These are phyloP conservation scores for Cytospora piceicola DNA, from an alignment of 2,329 filamentous ascomycete species.

Conservation along the genomic window DNA sequence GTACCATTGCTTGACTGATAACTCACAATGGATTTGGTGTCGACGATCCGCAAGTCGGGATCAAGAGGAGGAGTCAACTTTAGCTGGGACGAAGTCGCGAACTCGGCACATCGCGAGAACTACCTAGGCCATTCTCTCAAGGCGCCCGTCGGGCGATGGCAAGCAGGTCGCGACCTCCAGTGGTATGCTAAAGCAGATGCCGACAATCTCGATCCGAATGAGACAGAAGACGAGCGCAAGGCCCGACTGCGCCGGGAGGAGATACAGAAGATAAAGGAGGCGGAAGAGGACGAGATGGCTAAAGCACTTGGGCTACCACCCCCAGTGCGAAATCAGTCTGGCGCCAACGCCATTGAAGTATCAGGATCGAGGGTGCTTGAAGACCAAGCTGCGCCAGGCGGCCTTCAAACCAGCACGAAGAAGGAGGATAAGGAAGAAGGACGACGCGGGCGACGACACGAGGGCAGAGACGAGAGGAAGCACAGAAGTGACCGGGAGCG, in stretches of 20 bases:
- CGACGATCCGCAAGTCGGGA: constrained; percentile 86
- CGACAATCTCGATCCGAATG: constrained; percentile 51
- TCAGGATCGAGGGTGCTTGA: constrained; percentile 45
- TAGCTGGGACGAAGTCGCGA: constrained; percentile 93
- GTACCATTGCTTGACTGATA: not conserved
- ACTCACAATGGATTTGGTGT: constrained; percentile 81
- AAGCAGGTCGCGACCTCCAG: constrained; percentile 70
- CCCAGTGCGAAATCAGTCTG: constrained; percentile 60
- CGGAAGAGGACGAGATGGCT: constrained; percentile 89
- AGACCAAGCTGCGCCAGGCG: constrained; percentile 38
- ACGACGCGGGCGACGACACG: constrained; percentile 27
- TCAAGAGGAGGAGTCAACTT: constrained; percentile 94
- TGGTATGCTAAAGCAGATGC: constrained; percentile 67
- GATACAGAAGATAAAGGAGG: constrained; percentile 81
- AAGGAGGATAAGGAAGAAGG: constrained; percentile 31
- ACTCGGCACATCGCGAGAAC: constrained; percentile 84
- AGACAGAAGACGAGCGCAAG: constrained; percentile 61
- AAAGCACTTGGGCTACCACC: constrained; percentile 79
- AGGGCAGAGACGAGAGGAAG: constrained; percentile 33
- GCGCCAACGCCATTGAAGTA: constrained; percentile 71
- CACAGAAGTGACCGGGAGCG: constrained; percentile 39
- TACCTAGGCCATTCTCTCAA: constrained; percentile 89
- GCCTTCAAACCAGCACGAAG: constrained; percentile 33
- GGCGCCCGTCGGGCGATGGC: constrained; percentile 91
- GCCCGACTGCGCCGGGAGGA: constrained; percentile 74